These are phyloP conservation scores for Atractiella rhizophila DNA, from an alignment of 768 basidiomycete genomes.

Conservation along the genomic window DNA sequence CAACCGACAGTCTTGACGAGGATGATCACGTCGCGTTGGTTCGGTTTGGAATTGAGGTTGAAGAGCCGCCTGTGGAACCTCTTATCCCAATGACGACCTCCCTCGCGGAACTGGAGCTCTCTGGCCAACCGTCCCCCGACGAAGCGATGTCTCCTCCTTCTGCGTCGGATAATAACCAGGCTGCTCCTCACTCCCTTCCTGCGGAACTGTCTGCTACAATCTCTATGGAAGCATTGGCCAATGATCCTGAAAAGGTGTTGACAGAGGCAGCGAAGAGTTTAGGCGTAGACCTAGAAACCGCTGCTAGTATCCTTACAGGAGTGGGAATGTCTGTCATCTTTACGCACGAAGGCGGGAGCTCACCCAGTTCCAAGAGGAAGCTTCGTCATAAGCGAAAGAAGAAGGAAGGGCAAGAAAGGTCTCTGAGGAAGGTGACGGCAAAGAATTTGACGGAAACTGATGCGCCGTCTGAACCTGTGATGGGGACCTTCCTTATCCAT, in stretches of 20 bases:
- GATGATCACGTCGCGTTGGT: constrained; percentile 12
- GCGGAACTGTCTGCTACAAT: constrained; percentile 3
- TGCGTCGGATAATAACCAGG: neutral
- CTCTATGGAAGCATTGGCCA: constrained; percentile 5
- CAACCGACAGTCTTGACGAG: constrained; percentile 11
- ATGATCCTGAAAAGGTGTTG: constrained; percentile 5
- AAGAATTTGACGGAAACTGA: too few species aligned
- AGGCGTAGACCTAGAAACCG: constrained; percentile 3
- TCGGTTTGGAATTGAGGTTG: constrained; percentile 13
- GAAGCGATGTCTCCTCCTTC: constrained; percentile 8
- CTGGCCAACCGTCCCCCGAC: constrained; percentile 9
- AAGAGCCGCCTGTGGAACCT: constrained; percentile 7
- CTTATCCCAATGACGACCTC: constrained; percentile 12
- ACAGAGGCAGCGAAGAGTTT: constrained; percentile 1
- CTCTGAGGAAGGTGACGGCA: too few species aligned
- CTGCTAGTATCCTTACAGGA: constrained; percentile 5
- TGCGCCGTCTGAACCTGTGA: too few species aligned
- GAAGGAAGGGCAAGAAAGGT: too few species aligned
- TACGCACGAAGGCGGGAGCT: too few species aligned
- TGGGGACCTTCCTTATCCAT: too few species aligned
- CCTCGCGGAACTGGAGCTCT: constrained; percentile 7
- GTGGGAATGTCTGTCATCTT: constrained; percentile 6
- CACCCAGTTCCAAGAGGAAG: too few species aligned
- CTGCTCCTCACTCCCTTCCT: constrained; percentile 4
- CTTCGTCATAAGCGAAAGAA: too few species aligned